Evolutionary conservation across 495 filamentous ascomycete species (phyloP).

Genomic region (Pyrenula massariospora): DNA sequence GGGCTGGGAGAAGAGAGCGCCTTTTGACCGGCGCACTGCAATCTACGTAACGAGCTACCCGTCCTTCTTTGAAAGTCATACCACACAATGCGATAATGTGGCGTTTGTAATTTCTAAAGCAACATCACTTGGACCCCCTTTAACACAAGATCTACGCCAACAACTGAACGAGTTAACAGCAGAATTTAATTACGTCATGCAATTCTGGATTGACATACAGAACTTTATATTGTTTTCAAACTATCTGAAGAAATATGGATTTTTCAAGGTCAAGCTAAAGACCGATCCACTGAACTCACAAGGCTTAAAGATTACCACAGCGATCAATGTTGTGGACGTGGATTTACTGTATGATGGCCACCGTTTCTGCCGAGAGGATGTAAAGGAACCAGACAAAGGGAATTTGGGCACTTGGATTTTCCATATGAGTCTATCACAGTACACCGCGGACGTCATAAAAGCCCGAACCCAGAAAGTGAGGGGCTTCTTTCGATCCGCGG

Average conservation of each 20-base stretch:
- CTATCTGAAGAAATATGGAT: background rate
- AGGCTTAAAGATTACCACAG: too few relatives aligned
- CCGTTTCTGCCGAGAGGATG: background rate
- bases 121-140: background rate
- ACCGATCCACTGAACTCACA: too few relatives aligned
- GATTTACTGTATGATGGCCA: background rate
- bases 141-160: background rate
- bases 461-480: too few relatives aligned
- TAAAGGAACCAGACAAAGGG: background rate
- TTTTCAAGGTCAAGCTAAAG: background rate
- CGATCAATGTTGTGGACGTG: background rate
- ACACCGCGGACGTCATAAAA: too few relatives aligned
- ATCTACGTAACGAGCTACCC: background rate
- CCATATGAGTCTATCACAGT: background rate
- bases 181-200: background rate
- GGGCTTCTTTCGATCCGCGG: background rate
- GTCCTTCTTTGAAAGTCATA: background rate
- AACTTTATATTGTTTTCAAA: too few relatives aligned
- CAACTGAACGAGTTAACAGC: background rate
- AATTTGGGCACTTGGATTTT: background rate
- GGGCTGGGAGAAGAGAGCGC: background rate
- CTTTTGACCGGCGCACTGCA: background rate
- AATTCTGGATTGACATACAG: background rate
- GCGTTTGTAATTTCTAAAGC: background rate
- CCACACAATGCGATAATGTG: background rate